A percentile compares a stretch with the other conserved stretches of the same genome.
phyloP scores from a whole-genome alignment of 495 filamentous ascomycete species.

The Podospora appendiculata region DNA sequence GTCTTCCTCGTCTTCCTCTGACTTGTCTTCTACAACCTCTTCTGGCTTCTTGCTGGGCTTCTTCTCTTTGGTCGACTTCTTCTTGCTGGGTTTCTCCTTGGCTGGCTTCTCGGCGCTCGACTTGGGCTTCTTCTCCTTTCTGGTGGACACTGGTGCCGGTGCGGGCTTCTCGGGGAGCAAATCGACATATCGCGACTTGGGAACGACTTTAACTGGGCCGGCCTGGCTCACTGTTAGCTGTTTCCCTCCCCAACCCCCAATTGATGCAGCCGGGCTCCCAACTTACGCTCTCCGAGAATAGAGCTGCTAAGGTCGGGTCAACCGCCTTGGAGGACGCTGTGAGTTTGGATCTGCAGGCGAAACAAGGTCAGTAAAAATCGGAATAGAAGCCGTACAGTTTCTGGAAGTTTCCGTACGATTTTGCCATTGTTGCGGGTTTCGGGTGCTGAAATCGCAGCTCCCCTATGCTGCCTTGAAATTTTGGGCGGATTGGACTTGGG shows the following conservation, averaged over 20 bases:
- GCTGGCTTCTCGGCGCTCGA: constrained; percentile 15
- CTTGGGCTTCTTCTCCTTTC: constrained; percentile 9
- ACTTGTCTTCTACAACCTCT: constrained; percentile 21
- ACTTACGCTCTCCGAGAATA: constrained; percentile 78
- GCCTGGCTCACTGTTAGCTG: constrained; percentile 39
- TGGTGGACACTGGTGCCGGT: constrained; percentile 3
- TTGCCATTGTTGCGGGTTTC: constrained; percentile 13
- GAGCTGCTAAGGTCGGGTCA: constrained; percentile 67
- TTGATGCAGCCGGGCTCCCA: constrained; percentile 35
- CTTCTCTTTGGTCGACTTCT: constrained; percentile 25
- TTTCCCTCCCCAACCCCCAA: neutral
- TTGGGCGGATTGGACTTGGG: neutral
- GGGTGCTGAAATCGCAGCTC: neutral
- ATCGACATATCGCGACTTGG: constrained; percentile 42
- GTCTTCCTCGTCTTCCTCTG: constrained; percentile 26
- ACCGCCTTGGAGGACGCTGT: constrained; percentile 43
- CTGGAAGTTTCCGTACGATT: constrained; percentile 10
- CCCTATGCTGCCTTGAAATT: neutral
- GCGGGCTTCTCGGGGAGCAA: constrained; percentile 20
- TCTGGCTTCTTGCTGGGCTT: constrained; percentile 15
- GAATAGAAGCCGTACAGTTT: neutral
- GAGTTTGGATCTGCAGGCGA: constrained; percentile 23
- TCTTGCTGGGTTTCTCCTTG: constrained; percentile 31
- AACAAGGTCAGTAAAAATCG: neutral
- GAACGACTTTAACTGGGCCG: constrained; percentile 56